These are phyloP conservation scores for Ophiostoma sp. DNA, from an alignment of 2,329 filamentous ascomycete genomes.

Conservation along the genomic window DNA sequence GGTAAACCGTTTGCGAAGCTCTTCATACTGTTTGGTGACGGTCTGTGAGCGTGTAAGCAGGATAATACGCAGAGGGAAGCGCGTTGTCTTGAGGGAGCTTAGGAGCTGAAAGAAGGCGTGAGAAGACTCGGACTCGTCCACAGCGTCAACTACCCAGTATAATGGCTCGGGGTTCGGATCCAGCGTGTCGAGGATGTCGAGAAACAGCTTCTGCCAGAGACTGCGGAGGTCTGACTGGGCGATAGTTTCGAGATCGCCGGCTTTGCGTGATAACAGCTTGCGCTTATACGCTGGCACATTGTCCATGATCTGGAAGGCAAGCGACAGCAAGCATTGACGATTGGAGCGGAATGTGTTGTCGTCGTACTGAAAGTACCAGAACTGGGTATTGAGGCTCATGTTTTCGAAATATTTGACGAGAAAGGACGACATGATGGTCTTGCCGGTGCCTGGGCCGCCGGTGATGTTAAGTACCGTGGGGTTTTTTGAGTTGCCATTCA, in stretches of 20 bases:
- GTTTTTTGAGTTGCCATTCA: neutral
- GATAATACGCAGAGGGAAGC: neutral
- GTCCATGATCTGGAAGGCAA: neutral
- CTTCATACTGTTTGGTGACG: neutral
- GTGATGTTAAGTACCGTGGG: neutral
- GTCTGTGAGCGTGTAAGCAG: neutral
- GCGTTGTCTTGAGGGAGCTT: neutral
- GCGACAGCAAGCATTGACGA: neutral
- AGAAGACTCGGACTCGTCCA: neutral
- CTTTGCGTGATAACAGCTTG: neutral
- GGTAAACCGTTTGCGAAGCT: neutral
- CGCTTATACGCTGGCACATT: neutral
- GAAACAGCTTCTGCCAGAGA: neutral
- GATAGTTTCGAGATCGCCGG: neutral
- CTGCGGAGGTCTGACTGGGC: neutral
- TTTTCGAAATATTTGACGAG: neutral
- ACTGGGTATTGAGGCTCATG: neutral
- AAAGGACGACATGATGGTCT: neutral
- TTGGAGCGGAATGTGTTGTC: neutral
- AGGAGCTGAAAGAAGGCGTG: neutral
- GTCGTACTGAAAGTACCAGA: neutral
- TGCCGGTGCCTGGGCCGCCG: neutral
- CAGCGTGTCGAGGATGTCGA: neutral
- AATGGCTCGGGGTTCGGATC: neutral
- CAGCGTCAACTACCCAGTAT: neutral